Evolutionary conservation across 306 rosid genomes (phyloP), one percentile per base, ranked within the genome.

Genomic region (Alnus rubra): DNA sequence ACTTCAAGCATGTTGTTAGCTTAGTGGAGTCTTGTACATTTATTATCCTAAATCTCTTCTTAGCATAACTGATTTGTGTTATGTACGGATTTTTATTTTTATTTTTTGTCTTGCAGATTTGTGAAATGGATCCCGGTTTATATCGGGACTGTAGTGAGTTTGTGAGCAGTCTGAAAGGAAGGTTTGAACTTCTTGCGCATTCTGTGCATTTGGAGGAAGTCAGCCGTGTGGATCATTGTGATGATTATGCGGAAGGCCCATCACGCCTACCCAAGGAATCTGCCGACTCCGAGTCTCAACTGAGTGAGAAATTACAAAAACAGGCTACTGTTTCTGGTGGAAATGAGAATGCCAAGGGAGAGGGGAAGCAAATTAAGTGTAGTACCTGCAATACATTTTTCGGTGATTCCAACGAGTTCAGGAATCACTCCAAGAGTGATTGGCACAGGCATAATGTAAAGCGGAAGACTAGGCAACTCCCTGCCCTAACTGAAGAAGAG

Each of bases 381-480:
- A 87, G 62, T 81, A 92, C 93, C 0, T 94, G 98, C 59, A 81
- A 86, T 56, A 89, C 80, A 4, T 81, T 50, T 51, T 84, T 87
- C 39, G 92, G 88, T 23, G 97, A 92, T 75, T 35, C 94, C 79
- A 87, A 74, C 79, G 74, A 81, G 87, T 95, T 83, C 55, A 87
- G 98, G 81, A 97, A 95, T 80, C 98, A 95, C 82, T 90, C 82
- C 77, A 95, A 91, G 92, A 88, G 95, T 64, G 98, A 92, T 44
- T 95, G 97, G 98, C 98, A 95, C 86, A 95, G 90, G 87, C 97
- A 88, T 76, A 94, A 92, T 76, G 77, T 94, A 85, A 91, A 75
- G 84, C 97, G 98, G 74, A 91, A 91, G 77, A 88, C 95, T 62
- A 89, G 85, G 83, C 88, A 92, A 78, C 97, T 92, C 69, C 89